These are phyloP conservation scores for Monosporascus sp. DNA, from an alignment of 2,329 filamentous ascomycete genomes.

Conservation along the genomic window DNA sequence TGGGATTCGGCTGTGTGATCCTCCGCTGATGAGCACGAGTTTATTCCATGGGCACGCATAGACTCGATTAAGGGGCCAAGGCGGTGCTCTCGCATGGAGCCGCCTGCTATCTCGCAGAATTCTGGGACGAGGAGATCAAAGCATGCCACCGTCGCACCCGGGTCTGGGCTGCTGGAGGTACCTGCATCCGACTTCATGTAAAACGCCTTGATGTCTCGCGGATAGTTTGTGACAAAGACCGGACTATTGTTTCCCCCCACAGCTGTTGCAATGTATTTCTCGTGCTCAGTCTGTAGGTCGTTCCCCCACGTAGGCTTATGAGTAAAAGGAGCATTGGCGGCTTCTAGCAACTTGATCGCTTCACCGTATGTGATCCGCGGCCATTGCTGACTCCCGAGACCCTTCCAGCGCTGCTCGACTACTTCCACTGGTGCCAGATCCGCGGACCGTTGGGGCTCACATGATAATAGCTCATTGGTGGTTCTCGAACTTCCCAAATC, in stretches of 20 bases:
- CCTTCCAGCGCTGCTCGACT: slow-evolving; percentile 66
- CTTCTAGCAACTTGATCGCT: slow-evolving; percentile 64
- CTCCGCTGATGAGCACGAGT: slow-evolving; percentile 26
- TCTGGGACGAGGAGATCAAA: slow-evolving; percentile 87
- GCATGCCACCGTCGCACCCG: slow-evolving; percentile 66
- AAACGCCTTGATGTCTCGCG: slow-evolving; percentile 84
- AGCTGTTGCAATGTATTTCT: slow-evolving; percentile 71
- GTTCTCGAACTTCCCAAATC: slow-evolving; percentile 36
- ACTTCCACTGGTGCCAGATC: slow-evolving; percentile 40
- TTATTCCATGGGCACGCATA: slow-evolving; percentile 65
- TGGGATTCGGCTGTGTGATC: slow-evolving; percentile 18
- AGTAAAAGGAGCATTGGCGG: slow-evolving; percentile 58
- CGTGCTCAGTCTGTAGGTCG: slow-evolving; percentile 85
- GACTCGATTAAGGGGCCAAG: slow-evolving; percentile 59
- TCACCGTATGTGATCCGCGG: slow-evolving; percentile 77
- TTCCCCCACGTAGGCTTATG: slow-evolving; percentile 64
- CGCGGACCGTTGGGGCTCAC: slow-evolving; percentile 36
- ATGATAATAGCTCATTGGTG: slow-evolving; percentile 37
- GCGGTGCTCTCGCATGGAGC: slow-evolving; percentile 83
- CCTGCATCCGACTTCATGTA: slow-evolving; percentile 55
- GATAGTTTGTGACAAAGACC: slow-evolving; percentile 90
- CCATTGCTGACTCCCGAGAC: slow-evolving; percentile 59
- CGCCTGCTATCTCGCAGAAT: slow-evolving; percentile 80
- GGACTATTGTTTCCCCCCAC: slow-evolving; percentile 51
- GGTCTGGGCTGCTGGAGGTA: slow-evolving; percentile 4